Evolutionary conservation across 208 protist species (phyloP).

Genomic region (Leishmania tarentolae): DNA sequence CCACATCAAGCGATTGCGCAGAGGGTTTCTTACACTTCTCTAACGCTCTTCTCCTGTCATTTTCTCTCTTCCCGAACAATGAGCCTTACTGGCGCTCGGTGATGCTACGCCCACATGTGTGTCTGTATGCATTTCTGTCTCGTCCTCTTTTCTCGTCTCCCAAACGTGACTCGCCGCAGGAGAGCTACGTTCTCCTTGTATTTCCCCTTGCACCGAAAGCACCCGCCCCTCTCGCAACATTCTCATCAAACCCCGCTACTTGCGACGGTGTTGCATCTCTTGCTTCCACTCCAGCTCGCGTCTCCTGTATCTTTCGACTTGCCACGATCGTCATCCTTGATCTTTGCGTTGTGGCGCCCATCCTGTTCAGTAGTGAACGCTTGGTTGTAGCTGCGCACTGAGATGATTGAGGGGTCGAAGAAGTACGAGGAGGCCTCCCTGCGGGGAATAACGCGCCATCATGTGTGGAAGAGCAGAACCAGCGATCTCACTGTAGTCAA

Average conservation of each 20-base stretch:
- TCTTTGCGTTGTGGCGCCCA: background rate
- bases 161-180: background rate
- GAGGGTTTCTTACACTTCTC: background rate
- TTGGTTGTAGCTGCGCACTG: background rate
- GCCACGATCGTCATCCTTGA: background rate
- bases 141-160: background rate
- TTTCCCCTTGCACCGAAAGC: background rate
- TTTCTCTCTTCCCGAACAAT: background rate
- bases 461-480: slow-evolving; percentile 70
- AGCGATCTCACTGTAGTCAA: slow-evolving; percentile 74
- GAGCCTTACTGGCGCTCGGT: background rate
- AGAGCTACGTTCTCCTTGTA: slow-evolving; percentile 6
- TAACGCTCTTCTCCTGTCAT: background rate
- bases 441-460: slow-evolving; percentile 29
- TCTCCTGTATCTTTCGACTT: background rate
- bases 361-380: background rate
- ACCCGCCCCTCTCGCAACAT: background rate
- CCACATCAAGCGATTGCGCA: background rate
- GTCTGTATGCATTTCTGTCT: background rate
- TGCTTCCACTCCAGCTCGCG: background rate
- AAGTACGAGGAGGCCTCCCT: slow-evolving; percentile 22
- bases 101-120: background rate
- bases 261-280: background rate
- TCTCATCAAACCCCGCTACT: background rate
- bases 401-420: slow-evolving; percentile 23